Evolutionary conservation across 1,284 basidiomycete genomes (phyloP), one percentile per base, ranked within the genome.

Genomic region (Naganishia sp.): DNA sequence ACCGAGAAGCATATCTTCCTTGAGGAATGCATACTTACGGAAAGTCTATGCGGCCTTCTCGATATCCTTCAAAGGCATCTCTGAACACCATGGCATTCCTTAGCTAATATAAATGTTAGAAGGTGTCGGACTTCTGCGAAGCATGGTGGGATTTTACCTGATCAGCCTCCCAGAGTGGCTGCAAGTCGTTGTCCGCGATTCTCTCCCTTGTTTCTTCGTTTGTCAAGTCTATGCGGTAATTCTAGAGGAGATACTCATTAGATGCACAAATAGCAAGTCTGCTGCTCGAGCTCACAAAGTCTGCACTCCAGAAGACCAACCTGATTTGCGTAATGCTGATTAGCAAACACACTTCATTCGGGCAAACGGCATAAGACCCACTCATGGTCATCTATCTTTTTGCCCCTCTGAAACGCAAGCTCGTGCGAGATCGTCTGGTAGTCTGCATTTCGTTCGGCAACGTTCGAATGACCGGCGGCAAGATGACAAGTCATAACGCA

Each of bases 401-500:
- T 94, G 31, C 95, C 96, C 70, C 89, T 88, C 52, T 88, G 83
- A 77, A 99, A 98, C 68, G 90, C 88, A 21, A 99, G 78, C 0
- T 89, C 92, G 63, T 85, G 84, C 2, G 82, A 83, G 68, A 99
- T 95, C 7, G 94, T 98, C 69, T 85, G 82, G 74, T 94, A 99
- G 78, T 99, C 96, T 36, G 87, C 85, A 74, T 98, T 95, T 18
- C 96, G 86, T 77, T 99, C 95, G 25, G 90, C 88, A 11, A 91
- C 83, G 73, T 95, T 96, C 6, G 84, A 77, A 73, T 95, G 93
- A 3, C 96, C 96, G 6, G 96, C 94, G 16, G 96, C 94, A 54
- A 99, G 84, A 79, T 99, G 96, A 64, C 76, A 76, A 0, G 95
- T 97, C 72, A 99, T 81, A 80, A 99, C 94, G 80, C 96, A 99